Evolutionary conservation across 1,139 yeast species (phyloP), one percentile per base, ranked within the genome.

Genomic region (Yamadazyma dendronema): DNA sequence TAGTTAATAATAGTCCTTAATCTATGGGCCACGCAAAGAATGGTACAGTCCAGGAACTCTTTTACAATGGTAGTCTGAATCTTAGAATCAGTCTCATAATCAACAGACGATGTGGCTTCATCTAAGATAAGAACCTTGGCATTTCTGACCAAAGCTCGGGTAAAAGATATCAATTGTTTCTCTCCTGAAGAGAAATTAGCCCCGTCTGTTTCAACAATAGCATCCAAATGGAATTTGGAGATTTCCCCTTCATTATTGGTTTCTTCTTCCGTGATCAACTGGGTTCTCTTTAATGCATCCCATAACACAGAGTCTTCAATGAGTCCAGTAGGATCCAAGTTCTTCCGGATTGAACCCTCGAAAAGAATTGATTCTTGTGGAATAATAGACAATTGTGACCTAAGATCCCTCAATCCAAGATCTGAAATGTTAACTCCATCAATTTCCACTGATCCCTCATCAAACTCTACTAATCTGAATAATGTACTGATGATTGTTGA

Each of bases 31-130:
- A 49, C 39, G 34, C 49, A 43, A 22, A 50, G 42, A 17, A 47
- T 48, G 3, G 51, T 49, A 36, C 53, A 48, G 29, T 43, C 24
- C 3, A 21, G 24, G 31, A 48, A 48, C 28, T 48, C 50, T 15
- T 34, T 36, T 3, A 28, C 40, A 17, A 48, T 43, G 3, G 39
- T 31, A 14, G 22, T 27, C 31, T 85, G 95, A 48, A 86, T 82
- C 54, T 74, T 76, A 31, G 76, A 67, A 57, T 85, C 94, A 0
- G 94, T 84, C 47, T 79, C 86, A 53, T 81, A 82, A 56, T 85
- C 95, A 30, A 85, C 92, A 8, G 85, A 79, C 0, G 94, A 84
- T 0, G 95, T 85, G 12, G 95, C 94, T 57, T 85, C 95, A 56
- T 85, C 95, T 41, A 85, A 60, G 42, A 85, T 79, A 47, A 85